These are phyloP conservation scores for Scheffersomyces illinoinensis DNA, from an alignment of 1,139 yeast genomes.

Conservation along the genomic window DNA sequence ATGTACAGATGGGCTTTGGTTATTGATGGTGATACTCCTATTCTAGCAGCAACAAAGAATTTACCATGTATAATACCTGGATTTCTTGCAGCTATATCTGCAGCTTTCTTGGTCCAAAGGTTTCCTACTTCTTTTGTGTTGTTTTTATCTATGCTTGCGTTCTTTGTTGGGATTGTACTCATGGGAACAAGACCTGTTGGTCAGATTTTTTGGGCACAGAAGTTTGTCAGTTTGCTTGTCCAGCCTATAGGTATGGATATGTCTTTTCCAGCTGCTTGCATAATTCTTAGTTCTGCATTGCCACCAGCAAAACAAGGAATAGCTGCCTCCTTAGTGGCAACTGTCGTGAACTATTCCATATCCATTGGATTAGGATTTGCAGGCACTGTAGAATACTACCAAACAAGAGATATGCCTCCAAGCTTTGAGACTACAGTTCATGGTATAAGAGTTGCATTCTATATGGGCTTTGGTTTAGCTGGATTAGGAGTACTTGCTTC, in stretches of 20 bases:
- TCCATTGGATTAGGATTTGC: slow-evolving; percentile 66
- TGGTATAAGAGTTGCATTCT: slow-evolving; percentile 47
- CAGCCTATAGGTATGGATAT: slow-evolving; percentile 64
- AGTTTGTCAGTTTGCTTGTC: slow-evolving; percentile 46
- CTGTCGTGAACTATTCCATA: slow-evolving; percentile 63
- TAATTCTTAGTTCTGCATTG: slow-evolving; percentile 50
- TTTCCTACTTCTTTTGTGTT: slow-evolving; percentile 45
- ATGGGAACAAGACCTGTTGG: slow-evolving; percentile 47
- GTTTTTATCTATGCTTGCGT: slow-evolving; percentile 45
- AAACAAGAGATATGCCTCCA: slow-evolving; percentile 28
- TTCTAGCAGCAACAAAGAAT: slow-evolving; percentile 39
- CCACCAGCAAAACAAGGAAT: slow-evolving; percentile 61
- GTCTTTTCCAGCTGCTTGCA: slow-evolving; percentile 63
- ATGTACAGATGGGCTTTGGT: slow-evolving; percentile 34
- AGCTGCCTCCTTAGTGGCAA: slow-evolving; percentile 63
- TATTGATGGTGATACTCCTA: slow-evolving; percentile 31
- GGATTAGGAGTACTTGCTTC: slow-evolving; percentile 43
- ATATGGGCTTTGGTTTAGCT: slow-evolving; percentile 53
- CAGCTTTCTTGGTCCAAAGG: slow-evolving; percentile 38
- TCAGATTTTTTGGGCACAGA: slow-evolving; percentile 55
- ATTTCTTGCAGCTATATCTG: slow-evolving; percentile 42
- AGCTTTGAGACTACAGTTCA: slow-evolving; percentile 22
- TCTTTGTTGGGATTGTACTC: slow-evolving; percentile 39
- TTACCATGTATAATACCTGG: slow-evolving; percentile 44
- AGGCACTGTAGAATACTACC: slow-evolving; percentile 55